Percentiles rank a stretch among this genome's conserved stretches.
These are phyloP conservation scores for Colletotrichum sp. DNA, from an alignment of 2,329 filamentous ascomycete genomes.

Conservation along the genomic window DNA sequence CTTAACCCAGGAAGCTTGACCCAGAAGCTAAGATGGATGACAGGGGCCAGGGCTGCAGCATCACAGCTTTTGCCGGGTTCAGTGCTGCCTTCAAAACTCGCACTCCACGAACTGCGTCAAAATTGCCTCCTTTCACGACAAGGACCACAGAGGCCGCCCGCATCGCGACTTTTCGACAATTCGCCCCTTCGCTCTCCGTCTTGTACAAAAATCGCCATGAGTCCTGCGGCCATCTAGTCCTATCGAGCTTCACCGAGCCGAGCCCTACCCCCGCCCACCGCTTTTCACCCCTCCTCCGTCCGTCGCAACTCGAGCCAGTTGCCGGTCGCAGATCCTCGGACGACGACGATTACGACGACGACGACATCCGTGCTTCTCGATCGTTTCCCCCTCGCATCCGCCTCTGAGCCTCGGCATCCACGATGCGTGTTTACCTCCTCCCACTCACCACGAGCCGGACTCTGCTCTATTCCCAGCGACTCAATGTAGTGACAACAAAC, in stretches of 20 bases:
- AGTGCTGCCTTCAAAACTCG: not conserved
- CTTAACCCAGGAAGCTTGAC: constrained; percentile 20
- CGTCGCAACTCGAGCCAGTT: constrained; percentile 3
- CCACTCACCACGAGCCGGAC: constrained; percentile 91
- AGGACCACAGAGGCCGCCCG: constrained; percentile 15
- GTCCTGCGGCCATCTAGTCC: not conserved
- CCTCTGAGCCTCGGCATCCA: not conserved
- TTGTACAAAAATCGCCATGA: not conserved
- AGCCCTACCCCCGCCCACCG: not conserved
- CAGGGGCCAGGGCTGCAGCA: constrained; percentile 9
- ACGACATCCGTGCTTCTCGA: not conserved
- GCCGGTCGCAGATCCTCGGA: not conserved
- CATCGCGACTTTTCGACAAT: not conserved
- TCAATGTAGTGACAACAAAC: constrained; percentile 60
- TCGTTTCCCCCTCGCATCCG: not conserved
- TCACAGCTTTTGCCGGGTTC: not conserved
- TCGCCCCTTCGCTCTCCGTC: not conserved
- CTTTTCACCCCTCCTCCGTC: not conserved
- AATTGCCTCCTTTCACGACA: constrained; percentile 13
- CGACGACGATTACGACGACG: not conserved
- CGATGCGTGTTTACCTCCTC: constrained; percentile 92
- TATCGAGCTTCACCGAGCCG: not conserved
- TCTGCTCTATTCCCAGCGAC: constrained; percentile 88
- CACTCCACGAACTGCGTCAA: constrained; percentile 19
- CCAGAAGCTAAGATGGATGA: constrained; percentile 22